Evolutionary conservation across 2,329 filamentous ascomycete species (phyloP).

Genomic region (Tolypocladium tropicale): DNA sequence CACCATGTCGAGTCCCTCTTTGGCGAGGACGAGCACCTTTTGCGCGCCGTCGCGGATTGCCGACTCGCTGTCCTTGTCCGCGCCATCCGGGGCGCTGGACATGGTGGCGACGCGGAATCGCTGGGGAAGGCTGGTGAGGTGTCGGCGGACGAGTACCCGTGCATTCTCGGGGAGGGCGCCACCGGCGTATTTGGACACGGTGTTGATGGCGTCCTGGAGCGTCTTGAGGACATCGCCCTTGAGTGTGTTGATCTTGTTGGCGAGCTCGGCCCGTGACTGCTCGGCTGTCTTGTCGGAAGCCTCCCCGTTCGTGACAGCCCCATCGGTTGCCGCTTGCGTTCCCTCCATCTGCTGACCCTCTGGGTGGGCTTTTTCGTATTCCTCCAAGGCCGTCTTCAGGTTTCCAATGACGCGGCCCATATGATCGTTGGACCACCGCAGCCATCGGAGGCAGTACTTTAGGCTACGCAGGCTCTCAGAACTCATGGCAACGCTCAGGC

Average conservation of each 20-base stretch:
- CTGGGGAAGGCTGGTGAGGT: slow-evolving; percentile 75
- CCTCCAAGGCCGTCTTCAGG: slow-evolving; percentile 64
- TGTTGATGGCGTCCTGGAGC: slow-evolving; percentile 70
- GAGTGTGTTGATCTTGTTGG: slow-evolving; percentile 55
- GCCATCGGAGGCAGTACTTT: slow-evolving; percentile 72
- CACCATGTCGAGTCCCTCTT: slow-evolving; percentile 91
- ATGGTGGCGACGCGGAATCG: slow-evolving; percentile 67
- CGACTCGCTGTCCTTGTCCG: slow-evolving; percentile 23
- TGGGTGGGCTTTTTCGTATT: slow-evolving; percentile 53
- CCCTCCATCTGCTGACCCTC: neutral
- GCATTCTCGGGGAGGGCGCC: slow-evolving; percentile 86
- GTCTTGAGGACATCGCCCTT: slow-evolving; percentile 66
- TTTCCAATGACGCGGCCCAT: slow-evolving; percentile 66
- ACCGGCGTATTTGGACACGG: slow-evolving; percentile 84
- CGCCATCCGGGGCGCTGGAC: slow-evolving; percentile 14
- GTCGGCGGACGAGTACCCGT: slow-evolving; percentile 67
- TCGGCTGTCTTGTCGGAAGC: slow-evolving; percentile 11
- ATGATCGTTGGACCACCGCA: slow-evolving; percentile 73
- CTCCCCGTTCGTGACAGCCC: neutral
- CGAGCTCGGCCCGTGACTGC: slow-evolving; percentile 31
- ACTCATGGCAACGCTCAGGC: slow-evolving; percentile 82
- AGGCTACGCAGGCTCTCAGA: slow-evolving; percentile 77
- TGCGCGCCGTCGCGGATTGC: slow-evolving; percentile 50
- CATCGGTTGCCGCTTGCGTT: slow-evolving; percentile 1
- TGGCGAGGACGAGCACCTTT: slow-evolving; percentile 73